These are phyloP conservation scores for Aspergillus pseudoviridinutans DNA, from an alignment of 2,329 filamentous ascomycete genomes.

Conservation along the genomic window DNA sequence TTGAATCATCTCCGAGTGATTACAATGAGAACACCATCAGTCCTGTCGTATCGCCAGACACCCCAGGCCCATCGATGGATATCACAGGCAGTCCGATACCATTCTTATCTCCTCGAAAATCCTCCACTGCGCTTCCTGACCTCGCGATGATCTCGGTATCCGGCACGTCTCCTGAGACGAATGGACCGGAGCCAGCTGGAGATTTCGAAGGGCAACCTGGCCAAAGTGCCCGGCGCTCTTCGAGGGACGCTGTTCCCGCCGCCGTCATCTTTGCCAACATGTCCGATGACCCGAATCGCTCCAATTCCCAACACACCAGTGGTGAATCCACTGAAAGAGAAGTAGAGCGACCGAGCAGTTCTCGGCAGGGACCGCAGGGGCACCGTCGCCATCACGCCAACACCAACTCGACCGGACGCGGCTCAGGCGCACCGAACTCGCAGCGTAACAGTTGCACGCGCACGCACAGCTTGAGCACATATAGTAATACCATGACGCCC, in stretches of 20 bases:
- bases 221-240: constrained; percentile 11
- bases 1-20: constrained; percentile 12
- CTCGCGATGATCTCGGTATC: constrained; percentile 23
- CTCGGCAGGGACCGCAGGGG: constrained; percentile 21
- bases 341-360: constrained; percentile 26
- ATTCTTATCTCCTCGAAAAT: constrained; percentile 24
- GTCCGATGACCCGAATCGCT: constrained; percentile 11
- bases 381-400: constrained; percentile 28
- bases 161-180: constrained; percentile 10
- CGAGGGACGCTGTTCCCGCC: constrained; percentile 24
- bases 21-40: constrained; percentile 33
- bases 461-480: constrained; percentile 40
- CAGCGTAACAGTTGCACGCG: constrained; percentile 37
- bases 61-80: constrained; percentile 32
- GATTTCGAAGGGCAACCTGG: constrained; percentile 9
- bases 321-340: constrained; percentile 13
- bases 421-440: constrained; percentile 30
- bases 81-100: constrained; percentile 26
- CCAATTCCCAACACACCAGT: constrained; percentile 6
- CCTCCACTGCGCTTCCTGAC: constrained; percentile 29
- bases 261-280: constrained; percentile 27
- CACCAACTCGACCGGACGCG: constrained; percentile 32
- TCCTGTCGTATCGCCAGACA: constrained; percentile 34
- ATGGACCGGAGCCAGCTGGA: constrained; percentile 4
- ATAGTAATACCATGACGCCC: constrained; percentile 41